phyloP scores from a whole-genome alignment of 352 stramenopile genomes.

The Achlya hypogyna region DNA sequence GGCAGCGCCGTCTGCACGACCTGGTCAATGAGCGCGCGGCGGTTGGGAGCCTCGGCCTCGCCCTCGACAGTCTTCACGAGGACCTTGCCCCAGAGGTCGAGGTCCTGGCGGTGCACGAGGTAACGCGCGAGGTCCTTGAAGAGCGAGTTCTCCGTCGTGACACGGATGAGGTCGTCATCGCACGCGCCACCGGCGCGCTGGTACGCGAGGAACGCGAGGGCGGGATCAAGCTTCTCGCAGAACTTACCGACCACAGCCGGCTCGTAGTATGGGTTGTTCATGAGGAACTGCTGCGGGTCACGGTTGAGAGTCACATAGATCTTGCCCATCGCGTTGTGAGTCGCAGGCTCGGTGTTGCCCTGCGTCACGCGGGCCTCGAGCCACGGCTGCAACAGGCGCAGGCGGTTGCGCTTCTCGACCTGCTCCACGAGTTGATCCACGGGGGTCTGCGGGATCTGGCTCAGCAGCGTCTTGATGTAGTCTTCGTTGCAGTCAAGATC shows the following conservation, averaged over 20 bases:
- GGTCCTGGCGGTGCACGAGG: conserved; percentile 97
- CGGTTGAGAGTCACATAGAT: conserved; percentile 99
- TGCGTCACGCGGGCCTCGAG: conserved; percentile 98
- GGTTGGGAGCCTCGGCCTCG: conserved; percentile 84
- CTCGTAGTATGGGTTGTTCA: conserved; percentile 99
- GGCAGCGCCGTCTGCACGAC: conserved; percentile 99
- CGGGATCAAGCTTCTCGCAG: conserved; percentile 99
- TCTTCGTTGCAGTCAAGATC: conserved; percentile 98
- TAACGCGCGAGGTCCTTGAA: conserved; percentile 99
- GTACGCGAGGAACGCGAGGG: conserved; percentile 99
- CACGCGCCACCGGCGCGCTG: conserved; percentile 97
- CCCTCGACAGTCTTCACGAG: conserved; percentile 88
- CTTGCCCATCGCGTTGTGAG: conserved; percentile 99
- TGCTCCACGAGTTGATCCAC: conserved; percentile 98
- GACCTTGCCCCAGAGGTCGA: conserved; percentile 98
- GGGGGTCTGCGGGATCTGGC: conserved; percentile 91
- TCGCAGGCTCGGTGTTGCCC: conserved; percentile 97
- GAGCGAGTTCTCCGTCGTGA: conserved; percentile 98
- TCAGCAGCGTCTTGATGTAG: conserved; percentile 99
- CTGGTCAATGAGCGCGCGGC: conserved; percentile 96
- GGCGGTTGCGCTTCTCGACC: conserved; percentile 98
- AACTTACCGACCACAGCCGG: conserved; percentile 98
- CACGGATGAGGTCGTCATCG: conserved; percentile 98
- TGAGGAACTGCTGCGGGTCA: conserved; percentile 98
- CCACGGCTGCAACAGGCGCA: conserved; percentile 98